Evolutionary conservation across 106 monocot species (phyloP), one percentile per base, ranked within the genome.

Genomic region (Apostasia shenzhenica): DNA sequence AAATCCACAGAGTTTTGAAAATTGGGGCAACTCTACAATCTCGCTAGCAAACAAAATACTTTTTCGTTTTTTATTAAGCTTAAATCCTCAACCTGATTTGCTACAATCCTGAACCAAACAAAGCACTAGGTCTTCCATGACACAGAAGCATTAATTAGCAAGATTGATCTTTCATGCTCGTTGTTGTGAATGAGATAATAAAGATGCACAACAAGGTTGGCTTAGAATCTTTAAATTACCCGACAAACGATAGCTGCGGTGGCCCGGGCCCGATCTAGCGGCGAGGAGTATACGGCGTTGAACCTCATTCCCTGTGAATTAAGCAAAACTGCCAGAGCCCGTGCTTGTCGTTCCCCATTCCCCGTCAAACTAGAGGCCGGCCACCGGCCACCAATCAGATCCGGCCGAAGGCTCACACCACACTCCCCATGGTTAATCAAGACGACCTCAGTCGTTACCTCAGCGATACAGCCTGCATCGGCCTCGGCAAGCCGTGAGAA

Each of bases 281-380:
- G 89, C 50, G 89, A 89, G n/a, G 67, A 72, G 47, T 78, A 85
- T 14, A 83, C 80, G 41, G 80, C 69, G 3, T 3, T 53, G 46
- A 89, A 83, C 43, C 78, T 58, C 48, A 85, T 78, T 14, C 80
- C 78, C 48, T 79, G 75, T 0, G 89, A 89, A 40, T 81, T 82
- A 41, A 89, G 82, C 67, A 89, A 80, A 55, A 89, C 89, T 3
- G 85, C 89, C 8, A 85, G 80, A 41, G 89, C 89, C 56, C 89
- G 59, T 1, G 82, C 82, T 83, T 89, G 85, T 55, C 85, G 56
- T 80, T 89, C 89, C 72, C 89, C 89, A 8, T 77, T 80, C 26
- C 83, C 80, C 0, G 89, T 89, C 48, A 89, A 85, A 65, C 63
- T 79, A 37, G 89, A 76, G 1, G 73, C 74, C 11, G 85, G 38